Base-by-base conservation (phyloP, 192 early-diverging fungal genomes). In the Linnemannia exigua region DNA sequence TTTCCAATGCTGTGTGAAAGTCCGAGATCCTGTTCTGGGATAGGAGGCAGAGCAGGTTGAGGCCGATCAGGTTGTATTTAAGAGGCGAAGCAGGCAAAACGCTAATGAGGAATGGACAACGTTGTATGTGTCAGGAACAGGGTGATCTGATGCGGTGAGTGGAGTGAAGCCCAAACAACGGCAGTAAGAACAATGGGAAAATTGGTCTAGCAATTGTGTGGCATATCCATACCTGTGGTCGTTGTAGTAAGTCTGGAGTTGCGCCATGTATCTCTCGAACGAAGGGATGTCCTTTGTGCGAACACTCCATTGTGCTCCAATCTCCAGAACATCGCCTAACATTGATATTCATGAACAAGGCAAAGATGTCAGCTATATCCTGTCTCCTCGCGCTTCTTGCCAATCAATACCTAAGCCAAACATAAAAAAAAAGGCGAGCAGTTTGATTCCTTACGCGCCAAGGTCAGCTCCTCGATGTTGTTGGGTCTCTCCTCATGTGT, bases 1-100 rank as follows among this genome's bases (percentile, higher is more conserved):
- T 91, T 76, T 99, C 98, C 44, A 99, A 91, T 79, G 97, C 94
- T n/a, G 97, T 97, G 88, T 99, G 98, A 88, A 99, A 99, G 81
- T 99, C 98, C n/a, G 97, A 95, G 77, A 99, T 94, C 35, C 95
- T 91, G 92, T 97, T 97, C 88, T 99, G 97, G 33, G 97, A 93
- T 48, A 99, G 90, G 80, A 99, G 92, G 67, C 96, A 95, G 79
- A 99, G 91, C 48, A 99, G 91, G 79, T 99, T 98, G 58, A 99
- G 90, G 3, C 98, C 98, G 36, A 98, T 92, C 52, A 99, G 91
- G 48, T 95, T 94, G 87, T 97, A 96, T 95, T 94, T 95, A 84
- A 96, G 89, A 54, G 92, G 90, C 11, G 97, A 99, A 74, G 93
- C 90, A 61, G 92, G 94, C 33, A 98, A 91, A 5, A 75, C 74